Base-by-base conservation (phyloP, 441 rosid species). In the Breynia disticha region DNA sequence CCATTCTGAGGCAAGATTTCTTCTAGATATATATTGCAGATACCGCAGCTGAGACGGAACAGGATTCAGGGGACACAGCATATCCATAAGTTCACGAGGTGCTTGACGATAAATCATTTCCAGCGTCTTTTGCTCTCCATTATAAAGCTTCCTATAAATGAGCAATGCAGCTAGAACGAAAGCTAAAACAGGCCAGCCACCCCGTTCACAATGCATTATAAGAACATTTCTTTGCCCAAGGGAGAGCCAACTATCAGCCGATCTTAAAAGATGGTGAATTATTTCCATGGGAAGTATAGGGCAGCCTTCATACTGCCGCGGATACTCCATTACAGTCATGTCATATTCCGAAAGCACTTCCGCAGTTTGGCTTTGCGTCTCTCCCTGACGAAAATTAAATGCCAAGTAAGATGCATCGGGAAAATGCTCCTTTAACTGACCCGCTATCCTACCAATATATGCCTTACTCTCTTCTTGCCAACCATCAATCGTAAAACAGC, bases 261-360 rank as follows among this genome's bases (percentile, higher is more conserved):
- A 93, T 54, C 91, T 78, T 57, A 93, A 75, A 63, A 88, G 88
- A 79, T 88, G 97, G 66, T 84, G 98, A 57, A 91, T 69, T 63
- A 84, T 64, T 72, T 91, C 98, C 76, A 91, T 82, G 48, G 84
- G 69, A 45, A 91, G 76, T 59, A 93, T 54, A 0, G 96, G 91
- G 57, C 95, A 93, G 39, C 97, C 95, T 63, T 93, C 95, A 16
- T 88, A 86, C 50, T 88, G 95, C 61, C 78, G 77, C 70, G 98
- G 98, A 56, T 93, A 93, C 76, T 93, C 97, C 98, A 93, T 93
- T 50, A 88, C 76, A 16, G 97, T 88, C 78, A 84, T 79, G 68
- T 81, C 95, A 63, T 78, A 74, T 56, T 82, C 79, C 19, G 91
- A 81, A 55, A 93, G 65, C 18, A 83, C 60, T 56, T 76, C 75